Evolutionary conservation across 1,139 yeast genomes (phyloP).

Genomic region (Pneumocystis sp.): DNA sequence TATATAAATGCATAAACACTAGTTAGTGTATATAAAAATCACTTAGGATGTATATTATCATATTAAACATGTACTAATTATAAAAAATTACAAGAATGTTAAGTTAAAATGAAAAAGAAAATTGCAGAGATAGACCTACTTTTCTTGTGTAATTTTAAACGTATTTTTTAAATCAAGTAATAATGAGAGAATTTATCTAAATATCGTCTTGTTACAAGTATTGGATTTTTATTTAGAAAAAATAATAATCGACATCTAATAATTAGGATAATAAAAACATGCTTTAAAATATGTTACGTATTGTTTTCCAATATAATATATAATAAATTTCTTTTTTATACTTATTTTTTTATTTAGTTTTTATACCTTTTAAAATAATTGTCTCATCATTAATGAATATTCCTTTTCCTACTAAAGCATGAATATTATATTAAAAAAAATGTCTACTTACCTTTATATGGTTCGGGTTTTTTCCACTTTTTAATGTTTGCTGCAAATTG

Average conservation of each 20-base stretch:
- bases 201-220: too few species aligned
- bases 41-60: background rate
- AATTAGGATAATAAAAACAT: background rate
- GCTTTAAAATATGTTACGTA: background rate
- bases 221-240: background rate
- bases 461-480: conserved; percentile 86
- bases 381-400: conserved; percentile 85
- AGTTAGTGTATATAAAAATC: background rate
- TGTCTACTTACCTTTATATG: conserved; percentile 74
- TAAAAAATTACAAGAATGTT: too few species aligned
- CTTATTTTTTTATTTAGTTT: conserved; percentile 19
- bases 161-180: too few species aligned
- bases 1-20: too few species aligned
- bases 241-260: too few species aligned
- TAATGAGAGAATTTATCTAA: too few species aligned
- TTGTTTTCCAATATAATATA: background rate
- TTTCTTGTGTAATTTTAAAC: too few species aligned
- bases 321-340: background rate
- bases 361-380: conserved; percentile 76
- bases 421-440: background rate
- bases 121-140: background rate
- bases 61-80: too few species aligned
- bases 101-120: too few species aligned
- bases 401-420: conserved; percentile 31
- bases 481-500: conserved; percentile 81